Evolutionary conservation across 345 rosid species (phyloP).

Genomic region (Schrenkiella parvula): DNA sequence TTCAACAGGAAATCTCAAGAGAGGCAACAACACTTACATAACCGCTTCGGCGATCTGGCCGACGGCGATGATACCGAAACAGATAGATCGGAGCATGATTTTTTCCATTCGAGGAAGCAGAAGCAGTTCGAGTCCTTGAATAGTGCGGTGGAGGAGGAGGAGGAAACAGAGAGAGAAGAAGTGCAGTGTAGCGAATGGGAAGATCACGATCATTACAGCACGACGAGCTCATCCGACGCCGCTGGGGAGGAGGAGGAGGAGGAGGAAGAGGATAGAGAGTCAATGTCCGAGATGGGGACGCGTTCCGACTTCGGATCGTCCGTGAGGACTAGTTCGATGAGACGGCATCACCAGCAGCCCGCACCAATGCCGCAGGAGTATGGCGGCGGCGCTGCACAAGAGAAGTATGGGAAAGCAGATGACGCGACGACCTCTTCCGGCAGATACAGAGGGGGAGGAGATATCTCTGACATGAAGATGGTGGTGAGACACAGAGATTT

Average conservation of each 20-base stretch:
- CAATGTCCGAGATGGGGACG: constrained; percentile 68
- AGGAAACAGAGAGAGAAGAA: constrained; percentile 83
- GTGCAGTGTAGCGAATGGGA: constrained; percentile 98
- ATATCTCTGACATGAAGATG: constrained; percentile 62
- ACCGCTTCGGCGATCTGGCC: constrained; percentile 24
- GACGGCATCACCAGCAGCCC: constrained; percentile 15
- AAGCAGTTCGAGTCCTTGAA: constrained; percentile 16
- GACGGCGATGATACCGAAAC: constrained; percentile 38
- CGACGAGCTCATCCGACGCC: constrained; percentile 52
- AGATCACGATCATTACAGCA: constrained; percentile 71
- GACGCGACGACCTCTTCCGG: constrained; percentile 48
- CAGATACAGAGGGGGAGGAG: constrained; percentile 52
- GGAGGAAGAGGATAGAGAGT: constrained; percentile 43
- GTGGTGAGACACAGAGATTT: constrained; percentile 91
- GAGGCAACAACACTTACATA: constrained; percentile 9
- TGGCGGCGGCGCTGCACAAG: constrained; percentile 6
- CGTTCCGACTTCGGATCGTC: constrained; percentile 64
- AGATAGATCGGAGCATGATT: constrained; percentile 70
- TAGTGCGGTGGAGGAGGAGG: constrained; percentile 31
- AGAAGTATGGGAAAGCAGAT: constrained; percentile 42
- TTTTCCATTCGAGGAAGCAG: constrained; percentile 36
- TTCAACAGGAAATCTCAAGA: constrained; percentile 48
- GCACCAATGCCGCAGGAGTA: constrained; percentile 27
- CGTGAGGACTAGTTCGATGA: constrained; percentile 31
- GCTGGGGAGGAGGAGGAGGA: constrained; percentile 42